Conservation (phyloP, 345 rosid species). For the Mangifera indica region DNA sequence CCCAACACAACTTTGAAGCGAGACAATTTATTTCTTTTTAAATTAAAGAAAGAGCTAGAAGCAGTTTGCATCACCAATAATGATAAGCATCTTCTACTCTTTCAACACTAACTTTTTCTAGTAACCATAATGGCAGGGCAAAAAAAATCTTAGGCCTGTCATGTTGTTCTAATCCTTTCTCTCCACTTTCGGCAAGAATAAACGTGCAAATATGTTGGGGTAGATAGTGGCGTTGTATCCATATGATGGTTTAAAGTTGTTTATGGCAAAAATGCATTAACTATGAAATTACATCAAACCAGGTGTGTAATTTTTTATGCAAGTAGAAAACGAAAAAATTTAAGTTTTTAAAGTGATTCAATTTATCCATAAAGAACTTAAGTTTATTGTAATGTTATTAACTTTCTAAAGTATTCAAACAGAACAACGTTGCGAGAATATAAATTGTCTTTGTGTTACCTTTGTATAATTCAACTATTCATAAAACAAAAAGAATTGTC, state of each 20-base stretch:
- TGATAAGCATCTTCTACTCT: constrained; percentile 20
- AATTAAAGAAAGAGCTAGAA: neutral
- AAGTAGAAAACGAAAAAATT: no score
- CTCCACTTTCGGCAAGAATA: constrained; percentile 23
- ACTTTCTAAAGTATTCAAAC: no score
- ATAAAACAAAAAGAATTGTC: no score
- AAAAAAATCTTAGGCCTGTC: neutral
- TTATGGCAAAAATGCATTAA: no score
- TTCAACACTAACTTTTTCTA: neutral
- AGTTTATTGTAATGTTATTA: no score
- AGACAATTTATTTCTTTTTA: neutral
- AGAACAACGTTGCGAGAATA: no score
- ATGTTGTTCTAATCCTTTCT: constrained; percentile 16
- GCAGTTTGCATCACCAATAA: constrained; percentile 18
- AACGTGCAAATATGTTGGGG: neutral
- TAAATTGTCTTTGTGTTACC: no score
- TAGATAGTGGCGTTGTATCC: constrained; percentile 4
- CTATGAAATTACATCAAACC: no score
- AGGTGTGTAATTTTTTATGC: no score
- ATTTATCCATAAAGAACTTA: no score
- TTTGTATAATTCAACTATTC: no score
- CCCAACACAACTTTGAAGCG: neutral
- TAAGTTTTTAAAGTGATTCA: no score
- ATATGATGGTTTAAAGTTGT: neutral
- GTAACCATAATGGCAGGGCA: neutral